Evolutionary conservation across 768 basidiomycete genomes (phyloP).

Genomic region (Trametes cinnabarina): DNA sequence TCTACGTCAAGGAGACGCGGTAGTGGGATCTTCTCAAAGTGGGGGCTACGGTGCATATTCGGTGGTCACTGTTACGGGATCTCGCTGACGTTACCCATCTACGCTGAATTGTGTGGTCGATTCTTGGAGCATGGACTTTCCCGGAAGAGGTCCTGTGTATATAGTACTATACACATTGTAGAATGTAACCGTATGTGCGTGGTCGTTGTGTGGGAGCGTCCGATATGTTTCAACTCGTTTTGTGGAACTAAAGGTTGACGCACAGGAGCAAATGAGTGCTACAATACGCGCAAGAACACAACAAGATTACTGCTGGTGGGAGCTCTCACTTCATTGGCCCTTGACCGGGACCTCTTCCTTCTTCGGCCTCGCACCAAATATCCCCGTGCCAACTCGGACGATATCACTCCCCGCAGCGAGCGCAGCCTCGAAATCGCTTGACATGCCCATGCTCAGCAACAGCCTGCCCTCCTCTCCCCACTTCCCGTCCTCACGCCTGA

Average conservation of each 20-base stretch:
- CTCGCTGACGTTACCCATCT: not conserved
- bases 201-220: not conserved
- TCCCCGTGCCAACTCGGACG: constrained; percentile 87
- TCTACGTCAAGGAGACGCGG: constrained; percentile 82
- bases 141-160: constrained; percentile 11
- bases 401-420: constrained; percentile 80
- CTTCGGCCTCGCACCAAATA: constrained; percentile 74
- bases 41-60: no score
- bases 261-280: no score
- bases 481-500: constrained; percentile 21
- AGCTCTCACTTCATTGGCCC: not conserved
- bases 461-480: constrained; percentile 51
- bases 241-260: no score
- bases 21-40: constrained; percentile 19
- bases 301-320: no score
- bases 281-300: no score
- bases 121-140: constrained; percentile 7
- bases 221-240: not conserved
- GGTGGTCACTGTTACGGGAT: no score
- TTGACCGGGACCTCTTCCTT: constrained; percentile 41
- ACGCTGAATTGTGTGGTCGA: not conserved
- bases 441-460: constrained; percentile 94
- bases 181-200: constrained; percentile 4
- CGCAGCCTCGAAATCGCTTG: constrained; percentile 88
- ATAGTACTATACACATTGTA: constrained; percentile 7